Evolutionary conservation across 495 filamentous ascomycete genomes (phyloP), one percentile per base, ranked within the genome.

Genomic region (Chaetomium cochliodes): DNA sequence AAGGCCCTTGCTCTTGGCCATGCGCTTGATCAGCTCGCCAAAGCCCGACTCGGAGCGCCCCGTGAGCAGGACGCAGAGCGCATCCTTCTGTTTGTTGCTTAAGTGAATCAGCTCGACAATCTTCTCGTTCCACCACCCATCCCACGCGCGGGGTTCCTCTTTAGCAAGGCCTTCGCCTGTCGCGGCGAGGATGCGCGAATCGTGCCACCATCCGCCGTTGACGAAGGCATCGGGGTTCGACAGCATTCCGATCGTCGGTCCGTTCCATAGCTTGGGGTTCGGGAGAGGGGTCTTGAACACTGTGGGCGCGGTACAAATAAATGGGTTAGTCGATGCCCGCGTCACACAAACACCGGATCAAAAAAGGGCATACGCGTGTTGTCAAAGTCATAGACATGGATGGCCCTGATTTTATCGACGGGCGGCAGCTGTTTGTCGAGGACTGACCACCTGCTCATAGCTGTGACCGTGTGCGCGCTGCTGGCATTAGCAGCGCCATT

Each of bases 331-430:
- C 9, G 5, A 37, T 8, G 33, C 33, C 28, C n/a, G 20, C 8
- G 13, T 54, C 47, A 50, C 15, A 58, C 65, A 67, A 39, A 18
- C 20, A 41, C 26, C 30, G 49, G 33, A 57, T 7, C 37, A 15
- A 23, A 22, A 23, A 52, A 42, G 28, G n/a, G 42, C 67, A 65
- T 68, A 96, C 92, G 80, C 46, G 94, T 99, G 71, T 99, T 98
- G 73, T 99, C 94, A 74, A 99, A 99, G 77, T 99, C 94, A 80
- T 98, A 99, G 63, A 99, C 84, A 73, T 99, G 94, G 58, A 99
- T 86, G 8, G 85, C 74, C 72, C 85, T 90, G 71, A 98, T 88
- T 69, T 84, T 80, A 22, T 88, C 81, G 22, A 86, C 79, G 61
- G 82, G 86, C 70, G 92, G 92, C 22, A 93, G 81, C 64, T 89